These are phyloP conservation scores for Linderniella brevidens DNA, from an alignment of 257 asterid species.

Conservation along the genomic window DNA sequence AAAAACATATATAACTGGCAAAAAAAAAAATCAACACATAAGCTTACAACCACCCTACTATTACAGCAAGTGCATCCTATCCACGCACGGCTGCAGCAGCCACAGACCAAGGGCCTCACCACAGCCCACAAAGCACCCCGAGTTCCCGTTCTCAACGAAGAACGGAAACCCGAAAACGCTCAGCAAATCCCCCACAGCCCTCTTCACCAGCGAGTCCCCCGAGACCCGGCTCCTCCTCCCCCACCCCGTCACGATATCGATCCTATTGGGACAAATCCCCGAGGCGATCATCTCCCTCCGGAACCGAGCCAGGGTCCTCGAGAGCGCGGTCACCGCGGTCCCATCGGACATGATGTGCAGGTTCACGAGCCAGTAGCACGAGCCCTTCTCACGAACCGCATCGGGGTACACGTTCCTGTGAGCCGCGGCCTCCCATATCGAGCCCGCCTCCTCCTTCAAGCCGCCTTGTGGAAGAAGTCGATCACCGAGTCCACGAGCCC, in stretches of 20 bases:
- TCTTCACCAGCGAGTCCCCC: constrained; percentile 70
- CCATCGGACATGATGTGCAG: constrained; percentile 94
- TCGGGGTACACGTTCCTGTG: constrained; percentile 76
- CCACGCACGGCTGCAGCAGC: constrained; percentile 72
- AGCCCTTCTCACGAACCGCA: constrained; percentile 63
- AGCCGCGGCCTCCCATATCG: constrained; percentile 91
- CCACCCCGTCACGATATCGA: constrained; percentile 94
- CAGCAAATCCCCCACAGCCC: constrained; percentile 66
- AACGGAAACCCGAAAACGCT: constrained; percentile 56
- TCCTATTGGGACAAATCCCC: constrained; percentile 46
- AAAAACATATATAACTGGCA: too few relatives aligned
- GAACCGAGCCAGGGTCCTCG: constrained; percentile 85
- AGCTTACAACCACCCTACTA: not conserved
- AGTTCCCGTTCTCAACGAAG: constrained; percentile 50
- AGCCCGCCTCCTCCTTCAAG: constrained; percentile 88
- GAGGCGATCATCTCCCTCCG: constrained; percentile 59
- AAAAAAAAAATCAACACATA: not conserved
- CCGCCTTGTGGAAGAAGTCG: constrained; percentile 80
- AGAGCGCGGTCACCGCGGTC: constrained; percentile 82
- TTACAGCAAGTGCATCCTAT: constrained; percentile 89
- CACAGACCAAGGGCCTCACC: constrained; percentile 77
- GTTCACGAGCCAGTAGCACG: constrained; percentile 79
- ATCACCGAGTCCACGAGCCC: constrained; percentile 74
- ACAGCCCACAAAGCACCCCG: constrained; percentile 85
- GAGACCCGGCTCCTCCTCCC: constrained; percentile 89